Conservation (phyloP, 192 early-diverging fungal genomes). For the Radiomyces spectabilis region DNA sequence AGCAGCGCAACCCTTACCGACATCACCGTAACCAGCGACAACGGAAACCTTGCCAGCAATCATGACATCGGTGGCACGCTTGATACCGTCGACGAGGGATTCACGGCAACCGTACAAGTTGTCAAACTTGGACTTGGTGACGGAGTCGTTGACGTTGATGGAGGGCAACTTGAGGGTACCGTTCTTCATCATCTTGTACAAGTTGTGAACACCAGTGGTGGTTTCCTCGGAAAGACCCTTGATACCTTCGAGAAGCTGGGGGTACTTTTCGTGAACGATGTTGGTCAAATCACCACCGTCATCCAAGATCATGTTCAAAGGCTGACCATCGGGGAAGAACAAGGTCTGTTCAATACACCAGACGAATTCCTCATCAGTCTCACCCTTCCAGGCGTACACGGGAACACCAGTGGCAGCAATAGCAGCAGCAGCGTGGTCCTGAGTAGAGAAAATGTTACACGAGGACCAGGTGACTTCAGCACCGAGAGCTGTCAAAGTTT, state of each 20-base stretch:
- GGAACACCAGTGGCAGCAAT: slow-evolving; percentile 95
- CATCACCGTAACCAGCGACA: slow-evolving; percentile 99
- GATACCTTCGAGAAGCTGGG: slow-evolving; percentile 79
- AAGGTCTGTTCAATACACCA: slow-evolving; percentile 99
- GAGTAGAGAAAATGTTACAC: slow-evolving; percentile 87
- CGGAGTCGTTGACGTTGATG: slow-evolving; percentile 99
- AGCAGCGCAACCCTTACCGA: slow-evolving; percentile 98
- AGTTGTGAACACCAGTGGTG: slow-evolving; percentile 99
- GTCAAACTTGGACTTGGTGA: slow-evolving; percentile 99
- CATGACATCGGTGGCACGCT: slow-evolving; percentile 99
- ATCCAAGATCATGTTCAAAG: slow-evolving; percentile 98
- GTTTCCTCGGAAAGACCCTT: slow-evolving; percentile 98
- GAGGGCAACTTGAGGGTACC: slow-evolving; percentile 95
- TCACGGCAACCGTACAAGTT: slow-evolving; percentile 99
- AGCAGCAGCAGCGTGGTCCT: slow-evolving; percentile 98
- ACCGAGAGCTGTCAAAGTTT: slow-evolving; percentile 91
- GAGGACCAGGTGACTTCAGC: slow-evolving; percentile 81
- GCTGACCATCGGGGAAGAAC: slow-evolving; percentile 88
- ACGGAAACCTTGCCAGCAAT: slow-evolving; percentile 98
- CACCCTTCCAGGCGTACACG: slow-evolving; percentile 99
- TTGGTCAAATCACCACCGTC: slow-evolving; percentile 97
- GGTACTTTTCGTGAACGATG: slow-evolving; percentile 94
- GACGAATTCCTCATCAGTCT: slow-evolving; percentile 98
- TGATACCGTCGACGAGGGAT: slow-evolving; percentile 98
- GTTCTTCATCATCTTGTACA: slow-evolving; percentile 98